phyloP scores from a whole-genome alignment of 768 basidiomycete genomes.

The Tulasnella sp. region DNA sequence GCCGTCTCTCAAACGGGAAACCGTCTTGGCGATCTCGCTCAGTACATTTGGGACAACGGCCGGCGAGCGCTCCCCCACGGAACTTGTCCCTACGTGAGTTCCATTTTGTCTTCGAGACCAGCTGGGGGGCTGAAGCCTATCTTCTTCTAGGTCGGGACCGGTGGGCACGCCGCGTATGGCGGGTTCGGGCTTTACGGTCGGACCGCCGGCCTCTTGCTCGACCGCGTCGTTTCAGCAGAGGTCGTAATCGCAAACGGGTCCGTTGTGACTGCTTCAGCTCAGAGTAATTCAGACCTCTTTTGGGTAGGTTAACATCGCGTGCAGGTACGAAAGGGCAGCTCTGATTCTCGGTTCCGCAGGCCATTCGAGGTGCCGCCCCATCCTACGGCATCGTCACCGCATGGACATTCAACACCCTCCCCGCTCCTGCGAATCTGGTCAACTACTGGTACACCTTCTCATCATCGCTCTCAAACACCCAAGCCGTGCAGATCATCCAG shows the following conservation, averaged over 20 bases:
- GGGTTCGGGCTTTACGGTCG: constrained; percentile 39
- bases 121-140: constrained; percentile 30
- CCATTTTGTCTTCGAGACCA: not conserved
- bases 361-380: constrained; percentile 28
- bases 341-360: not conserved
- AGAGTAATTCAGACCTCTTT: constrained; percentile 54
- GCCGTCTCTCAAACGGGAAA: constrained; percentile 37
- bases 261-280: constrained; percentile 43
- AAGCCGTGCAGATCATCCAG: constrained; percentile 43
- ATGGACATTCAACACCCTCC: constrained; percentile 41
- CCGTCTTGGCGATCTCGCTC: constrained; percentile 53
- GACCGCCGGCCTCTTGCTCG: constrained; percentile 54
- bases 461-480: constrained; percentile 34
- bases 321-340: not conserved
- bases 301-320: constrained; percentile 45
- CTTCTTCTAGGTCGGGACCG: constrained; percentile 39
- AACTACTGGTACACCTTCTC: constrained; percentile 36
- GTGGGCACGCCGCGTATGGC: constrained; percentile 39
- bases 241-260: constrained; percentile 41
- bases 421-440: constrained; percentile 39
- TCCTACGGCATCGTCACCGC: constrained; percentile 40
- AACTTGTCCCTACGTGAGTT: constrained; percentile 35
- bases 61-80: constrained; percentile 53
- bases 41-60: constrained; percentile 47
- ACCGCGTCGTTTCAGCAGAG: constrained; percentile 47